Evolutionary conservation across 208 protist genomes (phyloP).

Genomic region (Trypanosoma conorhini): DNA sequence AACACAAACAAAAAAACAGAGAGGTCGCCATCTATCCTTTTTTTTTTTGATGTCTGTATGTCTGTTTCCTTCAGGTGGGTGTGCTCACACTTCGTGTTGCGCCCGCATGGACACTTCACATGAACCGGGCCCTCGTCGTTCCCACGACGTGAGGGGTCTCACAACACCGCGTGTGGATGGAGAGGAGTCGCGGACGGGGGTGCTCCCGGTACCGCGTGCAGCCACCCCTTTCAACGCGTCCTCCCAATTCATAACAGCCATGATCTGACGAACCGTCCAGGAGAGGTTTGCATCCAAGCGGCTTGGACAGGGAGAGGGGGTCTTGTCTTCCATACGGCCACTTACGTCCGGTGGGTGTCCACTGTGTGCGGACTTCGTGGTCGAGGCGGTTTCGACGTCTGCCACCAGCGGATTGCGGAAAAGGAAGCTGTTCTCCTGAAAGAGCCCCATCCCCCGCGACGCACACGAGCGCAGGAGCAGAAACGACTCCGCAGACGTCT

Average conservation of each 20-base stretch:
- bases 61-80: neutral
- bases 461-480: neutral
- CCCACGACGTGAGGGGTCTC: conserved; percentile 42
- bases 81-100: neutral
- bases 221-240: neutral
- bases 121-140: neutral
- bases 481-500: neutral
- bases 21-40: too few relatives aligned
- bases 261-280: conserved; percentile 11
- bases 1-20: too few relatives aligned
- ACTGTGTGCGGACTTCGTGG: neutral
- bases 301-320: neutral
- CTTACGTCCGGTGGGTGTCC: neutral
- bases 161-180: neutral
- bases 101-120: neutral
- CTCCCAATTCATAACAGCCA: conserved; percentile 9
- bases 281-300: conserved; percentile 11
- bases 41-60: too few relatives aligned
- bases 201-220: neutral
- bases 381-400: neutral
- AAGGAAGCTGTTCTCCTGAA: neutral
- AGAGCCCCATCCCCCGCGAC: neutral
- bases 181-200: neutral
- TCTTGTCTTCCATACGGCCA: neutral
- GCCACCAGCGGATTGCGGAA: neutral